Percentiles rank a stretch among this genome's conserved stretches.
Evolutionary conservation across 768 basidiomycete genomes (phyloP).

Genomic region (Kwoniella botswanensis): DNA sequence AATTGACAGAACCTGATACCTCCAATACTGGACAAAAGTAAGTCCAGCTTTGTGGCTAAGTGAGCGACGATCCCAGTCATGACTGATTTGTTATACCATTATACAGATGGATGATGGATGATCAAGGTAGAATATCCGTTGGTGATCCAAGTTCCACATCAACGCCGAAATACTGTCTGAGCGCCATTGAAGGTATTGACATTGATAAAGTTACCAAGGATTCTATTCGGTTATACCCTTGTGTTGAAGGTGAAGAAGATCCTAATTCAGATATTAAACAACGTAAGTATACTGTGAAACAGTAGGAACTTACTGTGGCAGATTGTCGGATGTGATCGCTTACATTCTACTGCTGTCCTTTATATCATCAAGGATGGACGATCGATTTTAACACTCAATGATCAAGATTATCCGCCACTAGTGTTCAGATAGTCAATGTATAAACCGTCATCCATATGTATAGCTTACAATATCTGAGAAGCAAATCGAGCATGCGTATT

Average conservation of each 20-base stretch:
- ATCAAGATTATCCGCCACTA: background rate
- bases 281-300: background rate
- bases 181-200: background rate
- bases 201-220: background rate
- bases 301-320: too few species aligned
- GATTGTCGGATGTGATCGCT: background rate
- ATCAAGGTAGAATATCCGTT: background rate
- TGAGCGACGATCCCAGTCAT: too few species aligned
- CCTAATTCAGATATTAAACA: background rate
- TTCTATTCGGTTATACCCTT: background rate
- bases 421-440: background rate
- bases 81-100: background rate
- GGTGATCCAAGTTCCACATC: background rate
- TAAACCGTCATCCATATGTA: too few species aligned
- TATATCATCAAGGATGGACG: background rate
- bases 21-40: background rate
- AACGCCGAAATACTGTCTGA: background rate
- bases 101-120: background rate
- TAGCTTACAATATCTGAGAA: too few species aligned
- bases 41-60: background rate
- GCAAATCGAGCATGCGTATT: too few species aligned
- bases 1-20: background rate
- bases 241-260: background rate
- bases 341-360: background rate
- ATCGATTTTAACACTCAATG: background rate